Evolutionary conservation across 2,329 filamentous ascomycete genomes (phyloP), one percentile per base, ranked within the genome.

Genomic region (Beauveria asiatica): DNA sequence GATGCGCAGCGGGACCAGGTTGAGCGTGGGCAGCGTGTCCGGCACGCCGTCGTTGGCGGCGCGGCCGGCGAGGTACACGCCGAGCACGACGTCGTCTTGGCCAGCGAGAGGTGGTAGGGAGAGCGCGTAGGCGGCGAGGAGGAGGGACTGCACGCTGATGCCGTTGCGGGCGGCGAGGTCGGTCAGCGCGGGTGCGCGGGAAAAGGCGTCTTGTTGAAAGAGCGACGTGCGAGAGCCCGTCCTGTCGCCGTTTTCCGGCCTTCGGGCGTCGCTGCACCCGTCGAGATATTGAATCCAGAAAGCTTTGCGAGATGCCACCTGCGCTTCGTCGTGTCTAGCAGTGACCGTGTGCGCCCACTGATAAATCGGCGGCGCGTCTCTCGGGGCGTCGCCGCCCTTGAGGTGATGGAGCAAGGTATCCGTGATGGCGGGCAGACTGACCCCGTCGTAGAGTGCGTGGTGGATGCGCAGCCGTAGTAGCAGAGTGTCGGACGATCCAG

Each of bases 401-500:
- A 69, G 59, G 3, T 74, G 64, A 8, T 64, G 55, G 2, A 62
- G 19, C 27, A 79, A 72, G 1, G 71, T 68, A 2, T 79, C 69
- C 23, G 91, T 75, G 6, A 96, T 74, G 0, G 80, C 69, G 1
- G 86, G 83, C 5, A 97, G 76, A 66, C 89, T 94, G 62, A 95
- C 80, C 6, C 87, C 92, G 70, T 97, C 93, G 68, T 97, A 97
- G 0, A 97, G 77, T 0, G 89, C 89, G 70, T 97, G 92, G 64
- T 96, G 92, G 5, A 97, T 86, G 27, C 78, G 78, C 5, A 91
- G 76, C 2, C 80, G 73, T 4, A 85, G 59, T 4, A 85, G 59
- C 0, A 63, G 45, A 66, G 71, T 73, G 3, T 64, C 62, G 0
- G 49, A 16, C 4, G 49, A 16, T 4, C n/a, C 48, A 5, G 6